Evolutionary conservation across 2,329 filamentous ascomycete genomes (phyloP).

Genomic region (Talaromyces sp.): DNA sequence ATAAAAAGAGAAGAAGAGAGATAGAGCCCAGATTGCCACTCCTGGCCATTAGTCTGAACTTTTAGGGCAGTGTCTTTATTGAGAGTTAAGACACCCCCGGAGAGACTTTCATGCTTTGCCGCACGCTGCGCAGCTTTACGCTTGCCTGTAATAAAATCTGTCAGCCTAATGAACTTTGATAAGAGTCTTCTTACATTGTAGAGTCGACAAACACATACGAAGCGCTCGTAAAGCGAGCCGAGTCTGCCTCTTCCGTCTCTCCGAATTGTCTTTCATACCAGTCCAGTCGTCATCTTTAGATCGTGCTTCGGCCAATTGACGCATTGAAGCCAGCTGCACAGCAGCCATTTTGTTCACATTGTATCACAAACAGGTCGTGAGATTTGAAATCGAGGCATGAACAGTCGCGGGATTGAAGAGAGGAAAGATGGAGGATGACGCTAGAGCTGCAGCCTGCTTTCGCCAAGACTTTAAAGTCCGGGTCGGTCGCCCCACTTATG

Average conservation of each 20-base stretch:
- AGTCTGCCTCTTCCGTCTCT: conserved; percentile 22
- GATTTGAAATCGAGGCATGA: neutral
- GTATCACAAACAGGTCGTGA: neutral
- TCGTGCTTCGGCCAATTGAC: conserved; percentile 8
- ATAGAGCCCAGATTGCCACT: neutral
- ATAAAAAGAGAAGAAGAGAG: neutral
- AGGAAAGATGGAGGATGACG: neutral
- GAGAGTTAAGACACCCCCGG: neutral
- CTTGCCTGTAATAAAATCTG: neutral
- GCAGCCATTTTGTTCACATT: neutral
- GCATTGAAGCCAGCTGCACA: conserved; percentile 2
- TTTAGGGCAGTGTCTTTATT: neutral
- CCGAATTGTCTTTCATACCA: conserved; percentile 18
- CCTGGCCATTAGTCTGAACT: neutral
- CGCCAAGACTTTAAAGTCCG: neutral
- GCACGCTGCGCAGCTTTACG: conserved; percentile 6
- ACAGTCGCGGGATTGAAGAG: neutral
- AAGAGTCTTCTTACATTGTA: too few relatives aligned
- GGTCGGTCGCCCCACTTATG: neutral
- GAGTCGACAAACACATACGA: conserved; percentile 15
- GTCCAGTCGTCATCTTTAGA: conserved; percentile 18
- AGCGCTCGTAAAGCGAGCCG: conserved; percentile 22
- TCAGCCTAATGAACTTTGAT: neutral
- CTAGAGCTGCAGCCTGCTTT: conserved; percentile 6
- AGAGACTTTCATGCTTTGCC: neutral